Conservation (phyloP, 2,329 filamentous ascomycete species). For the Reticulascus tulasneorum region DNA sequence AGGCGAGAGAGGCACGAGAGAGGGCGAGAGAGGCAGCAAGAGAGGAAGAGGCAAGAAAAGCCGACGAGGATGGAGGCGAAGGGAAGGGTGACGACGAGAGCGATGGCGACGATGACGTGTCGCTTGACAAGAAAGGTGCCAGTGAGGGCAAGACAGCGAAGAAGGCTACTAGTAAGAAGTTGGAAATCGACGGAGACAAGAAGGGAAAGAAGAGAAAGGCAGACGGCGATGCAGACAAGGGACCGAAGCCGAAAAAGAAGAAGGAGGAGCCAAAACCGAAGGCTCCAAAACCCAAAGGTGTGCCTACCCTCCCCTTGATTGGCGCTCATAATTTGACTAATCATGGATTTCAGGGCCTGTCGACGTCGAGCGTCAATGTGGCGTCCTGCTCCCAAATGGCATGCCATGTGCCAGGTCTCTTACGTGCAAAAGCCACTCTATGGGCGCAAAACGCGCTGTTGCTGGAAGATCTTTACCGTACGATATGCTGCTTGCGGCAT, state of each 20-base stretch:
- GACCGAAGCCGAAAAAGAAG: constrained; percentile 86
- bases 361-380: constrained; percentile 90
- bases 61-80: constrained; percentile 43
- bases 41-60: constrained; percentile 51
- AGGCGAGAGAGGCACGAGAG: constrained; percentile 67
- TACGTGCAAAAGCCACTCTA: constrained; percentile 92
- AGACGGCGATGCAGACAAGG: constrained; percentile 73
- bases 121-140: constrained; percentile 36
- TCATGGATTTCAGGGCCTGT: constrained; percentile 59
- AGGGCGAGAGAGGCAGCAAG: constrained; percentile 59
- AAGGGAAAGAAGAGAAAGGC: constrained; percentile 78
- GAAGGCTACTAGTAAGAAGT: constrained; percentile 64
- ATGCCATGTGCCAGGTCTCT: constrained; percentile 82
- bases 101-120: constrained; percentile 38
- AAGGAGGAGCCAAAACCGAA: constrained; percentile 88
- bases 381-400: constrained; percentile 80
- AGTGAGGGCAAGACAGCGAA: constrained; percentile 43
- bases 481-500: constrained; percentile 83
- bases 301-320: not conserved
- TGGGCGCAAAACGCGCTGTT: constrained; percentile 89
- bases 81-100: constrained; percentile 48
- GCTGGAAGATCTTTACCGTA: constrained; percentile 84
- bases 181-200: constrained; percentile 57
- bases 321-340: not conserved
- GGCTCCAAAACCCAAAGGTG: constrained; percentile 77